Base-by-base conservation (phyloP, 306 rosid species). In the Cucumis sativus region DNA sequence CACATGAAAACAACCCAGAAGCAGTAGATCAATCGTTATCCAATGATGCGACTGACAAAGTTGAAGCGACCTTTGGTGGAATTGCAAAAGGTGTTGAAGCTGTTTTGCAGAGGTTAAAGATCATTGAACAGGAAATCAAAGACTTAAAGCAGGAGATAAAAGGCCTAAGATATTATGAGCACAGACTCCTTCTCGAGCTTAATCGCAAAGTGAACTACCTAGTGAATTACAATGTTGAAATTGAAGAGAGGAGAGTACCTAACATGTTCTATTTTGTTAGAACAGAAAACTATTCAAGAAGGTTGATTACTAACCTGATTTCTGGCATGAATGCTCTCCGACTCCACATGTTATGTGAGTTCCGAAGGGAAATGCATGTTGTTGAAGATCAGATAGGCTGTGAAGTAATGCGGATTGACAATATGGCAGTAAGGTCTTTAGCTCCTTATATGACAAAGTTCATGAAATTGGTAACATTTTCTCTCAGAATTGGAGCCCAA, bases 401-500 rank as follows among this genome's bases (percentile, higher is more conserved):
- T 76, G 98, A 95, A 82, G 78, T 92, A 72, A 88, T 95, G 97
- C 96, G 89, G 82, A 94, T 95, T 39, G 98, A 95, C 67, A 95
- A 95, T 79, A 77, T 64, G 52, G 87, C 98, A 5, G 90, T 92
- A 40, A 88, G 84, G 88, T 63, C 83, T 74, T 84, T 95, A 80
- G 97, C 99, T 63, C 99, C 99, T 60, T 91, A 95, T 84, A 86
- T 89, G 85, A 90, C 91, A 65, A 88, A 88, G 84, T 95, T 95
- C 83, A 92, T 95, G 99, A 91, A 85, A 75, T 68, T 95, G 73
- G 77, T 95, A 59, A 95, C 97, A 35, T 88, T 95, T 55, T 92
- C 97, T 75, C 96, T 95, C 47, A 95, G 89, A 83, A 92, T 95
- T 61, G 97, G 97, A 83, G 99, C 99, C n/a, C 99, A 95, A 70